Evolutionary conservation across 805 yeast species (phyloP), one percentile per base, ranked within the genome.

Genomic region (Lipomyces sp.): DNA sequence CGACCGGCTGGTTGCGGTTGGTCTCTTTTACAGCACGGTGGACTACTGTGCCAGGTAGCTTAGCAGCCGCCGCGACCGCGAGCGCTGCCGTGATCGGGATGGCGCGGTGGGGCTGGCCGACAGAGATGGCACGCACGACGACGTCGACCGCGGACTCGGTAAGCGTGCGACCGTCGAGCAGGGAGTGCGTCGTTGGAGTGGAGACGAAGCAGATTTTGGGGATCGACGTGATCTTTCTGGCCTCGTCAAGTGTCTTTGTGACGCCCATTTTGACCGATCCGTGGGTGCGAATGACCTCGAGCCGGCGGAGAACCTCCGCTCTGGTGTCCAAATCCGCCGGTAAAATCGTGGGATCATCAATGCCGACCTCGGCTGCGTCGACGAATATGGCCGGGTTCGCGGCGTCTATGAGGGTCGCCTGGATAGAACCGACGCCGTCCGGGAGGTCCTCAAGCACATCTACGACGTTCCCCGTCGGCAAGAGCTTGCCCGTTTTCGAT

Each of bases 31-130:
- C 5, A 2, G 45, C 45, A 6, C 24, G 39, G 21, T 24, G 4
- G 11, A 46, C 50, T 2, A 46, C 24, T 19, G 45, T 31, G 2
- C 50, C 50, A 22, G 13, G 14, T 3, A 46, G 8, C n/a, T 26
- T 31, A 13, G 50, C 45, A 2, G 50, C 50, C 18, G 50, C 50
- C 10, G 50, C 50, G 14, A 40, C 24, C 16, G 50, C 50, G 4
- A 46, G 28, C 13, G 50, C 44, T 4, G 39, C 40, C 10, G 50
- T 46, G 39, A 46, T 40, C 16, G 50, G 50, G 22, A 46, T 35
- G 21, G 50, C 50, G 34, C 45, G 45, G 19, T 46, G 50, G 14
- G 50, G 50, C 23, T 46, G 50, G 5, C 50, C 50, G n/a, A 46
- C 50, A 1, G 50, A 46, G 34, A 46, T 46, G 4, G 50, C 50